Percentiles rank a stretch among this genome's conserved stretches.
Evolutionary conservation across 1,284 basidiomycete species (phyloP).

Genomic region (Apiotrichum gamsii): DNA sequence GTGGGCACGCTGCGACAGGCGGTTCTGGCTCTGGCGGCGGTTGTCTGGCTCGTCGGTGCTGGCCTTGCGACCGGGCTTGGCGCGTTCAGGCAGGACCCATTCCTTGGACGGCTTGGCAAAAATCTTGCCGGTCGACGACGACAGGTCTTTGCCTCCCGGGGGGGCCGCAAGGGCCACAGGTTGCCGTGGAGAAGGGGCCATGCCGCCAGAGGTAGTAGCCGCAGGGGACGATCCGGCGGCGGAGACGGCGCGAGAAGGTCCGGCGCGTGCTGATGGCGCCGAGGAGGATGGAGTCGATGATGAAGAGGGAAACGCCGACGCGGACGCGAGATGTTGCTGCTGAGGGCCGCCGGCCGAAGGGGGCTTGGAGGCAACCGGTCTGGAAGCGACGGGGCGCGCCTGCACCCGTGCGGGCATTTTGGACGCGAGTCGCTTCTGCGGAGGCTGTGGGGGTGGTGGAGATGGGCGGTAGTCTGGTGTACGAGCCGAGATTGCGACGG

Average conservation of each 20-base stretch:
- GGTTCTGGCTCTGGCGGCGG: conserved; percentile 48
- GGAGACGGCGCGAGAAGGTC: background rate
- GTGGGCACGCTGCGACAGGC: conserved; percentile 84
- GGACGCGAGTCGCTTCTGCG: too few species aligned
- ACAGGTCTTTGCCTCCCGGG: conserved; percentile 44
- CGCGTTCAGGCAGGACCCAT: conserved; percentile 82
- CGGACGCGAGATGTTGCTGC: background rate
- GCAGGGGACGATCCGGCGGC: background rate
- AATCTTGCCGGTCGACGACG: conserved; percentile 44
- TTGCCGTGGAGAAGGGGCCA: background rate
- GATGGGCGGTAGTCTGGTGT: background rate
- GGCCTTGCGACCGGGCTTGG: conserved; percentile 82
- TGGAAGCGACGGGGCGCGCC: background rate
- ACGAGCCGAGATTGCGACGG: conserved; percentile 2
- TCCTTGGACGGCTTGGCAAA: conserved; percentile 64
- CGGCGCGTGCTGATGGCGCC: background rate
- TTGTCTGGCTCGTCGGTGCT: conserved; percentile 59
- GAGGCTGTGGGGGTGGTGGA: background rate
- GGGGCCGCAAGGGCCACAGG: conserved; percentile 2
- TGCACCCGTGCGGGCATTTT: conserved; percentile 9
- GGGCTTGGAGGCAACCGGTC: background rate
- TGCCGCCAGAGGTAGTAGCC: too few species aligned
- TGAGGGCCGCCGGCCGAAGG: background rate
- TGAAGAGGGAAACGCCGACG: background rate
- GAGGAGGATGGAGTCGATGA: conserved; percentile 4